Percentiles rank a stretch among this genome's conserved stretches.
phyloP scores from a whole-genome alignment of 805 yeast species.

The Candida silvatica region DNA sequence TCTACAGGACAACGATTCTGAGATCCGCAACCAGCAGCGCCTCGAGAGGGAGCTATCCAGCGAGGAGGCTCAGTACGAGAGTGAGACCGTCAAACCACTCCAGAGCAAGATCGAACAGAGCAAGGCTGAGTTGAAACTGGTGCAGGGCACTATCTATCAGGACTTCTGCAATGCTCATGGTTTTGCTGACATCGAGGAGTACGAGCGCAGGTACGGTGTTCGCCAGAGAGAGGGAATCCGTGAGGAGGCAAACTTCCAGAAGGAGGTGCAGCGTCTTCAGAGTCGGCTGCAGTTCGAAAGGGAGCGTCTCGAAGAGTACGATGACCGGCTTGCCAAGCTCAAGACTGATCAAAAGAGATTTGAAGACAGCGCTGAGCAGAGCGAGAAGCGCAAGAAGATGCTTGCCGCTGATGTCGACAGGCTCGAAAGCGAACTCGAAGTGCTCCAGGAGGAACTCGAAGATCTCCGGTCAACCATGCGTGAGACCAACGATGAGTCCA shows the following conservation, averaged over 20 bases:
- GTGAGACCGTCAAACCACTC: conserved; percentile 13
- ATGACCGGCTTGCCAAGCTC: conserved; percentile 35
- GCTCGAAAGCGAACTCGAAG: conserved; percentile 33
- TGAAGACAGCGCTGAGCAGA: conserved; percentile 23
- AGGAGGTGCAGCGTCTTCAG: conserved; percentile 51
- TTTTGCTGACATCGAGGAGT: conserved; percentile 51
- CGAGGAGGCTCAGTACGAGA: conserved; percentile 7
- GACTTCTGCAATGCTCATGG: conserved; percentile 49
- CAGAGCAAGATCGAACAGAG: conserved; percentile 20
- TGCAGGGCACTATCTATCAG: conserved; percentile 39
- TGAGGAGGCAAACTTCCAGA: conserved; percentile 52
- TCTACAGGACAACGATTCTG: conserved; percentile 30
- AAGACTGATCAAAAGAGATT: conserved; percentile 29
- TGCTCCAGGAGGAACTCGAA: conserved; percentile 26
- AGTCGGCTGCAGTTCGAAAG: conserved; percentile 58
- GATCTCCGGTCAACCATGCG: conserved; percentile 9
- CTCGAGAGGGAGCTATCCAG: conserved; percentile 15
- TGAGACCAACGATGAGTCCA: conserved; percentile 8
- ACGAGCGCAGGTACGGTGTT: conserved; percentile 62
- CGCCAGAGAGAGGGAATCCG: conserved; percentile 45
- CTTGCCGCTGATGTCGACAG: conserved; percentile 27
- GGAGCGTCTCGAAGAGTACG: conserved; percentile 48
- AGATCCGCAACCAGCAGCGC: conserved; percentile 38
- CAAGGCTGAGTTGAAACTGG: conserved; percentile 9
- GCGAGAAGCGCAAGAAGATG: conserved; percentile 25